Percentiles rank a stretch among this genome's conserved stretches.
phyloP scores from a whole-genome alignment of 371 early-diverging fungal species.

The Mucor ambiguus region DNA sequence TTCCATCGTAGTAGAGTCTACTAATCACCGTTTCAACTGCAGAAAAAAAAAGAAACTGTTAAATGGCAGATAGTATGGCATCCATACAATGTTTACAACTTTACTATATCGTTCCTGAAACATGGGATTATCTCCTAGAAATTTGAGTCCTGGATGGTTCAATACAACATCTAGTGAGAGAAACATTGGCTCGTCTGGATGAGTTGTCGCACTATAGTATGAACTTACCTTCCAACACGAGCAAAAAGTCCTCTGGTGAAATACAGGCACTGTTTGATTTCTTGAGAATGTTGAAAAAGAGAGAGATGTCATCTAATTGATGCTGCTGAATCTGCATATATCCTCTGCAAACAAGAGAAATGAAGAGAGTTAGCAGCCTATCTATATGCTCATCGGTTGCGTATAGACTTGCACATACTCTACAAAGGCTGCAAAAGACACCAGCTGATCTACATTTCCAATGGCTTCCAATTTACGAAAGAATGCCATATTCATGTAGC shows the following conservation, averaged over 20 bases:
- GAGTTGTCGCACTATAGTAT: not conserved
- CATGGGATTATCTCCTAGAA: slow-evolving; percentile 72
- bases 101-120: slow-evolving; percentile 85
- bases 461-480: slow-evolving; percentile 52
- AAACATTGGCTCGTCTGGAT: not conserved
- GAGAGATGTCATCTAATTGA: slow-evolving; percentile 44
- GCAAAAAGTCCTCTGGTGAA: slow-evolving; percentile 50
- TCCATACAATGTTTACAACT: not conserved
- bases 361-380: not conserved
- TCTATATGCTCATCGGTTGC: not conserved
- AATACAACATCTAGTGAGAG: slow-evolving; percentile 57
- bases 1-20: slow-evolving; percentile 78
- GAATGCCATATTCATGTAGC: slow-evolving; percentile 64
- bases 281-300: slow-evolving; percentile 45
- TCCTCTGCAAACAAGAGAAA: slow-evolving; percentile 26
- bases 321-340: slow-evolving; percentile 36
- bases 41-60: not conserved
- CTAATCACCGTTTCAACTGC: slow-evolving; percentile 77
- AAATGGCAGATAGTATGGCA: not conserved
- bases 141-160: slow-evolving; percentile 87
- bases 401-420: slow-evolving; percentile 9
- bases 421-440: slow-evolving; percentile 19
- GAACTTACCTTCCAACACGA: slow-evolving; percentile 47
- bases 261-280: slow-evolving; percentile 30
- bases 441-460: slow-evolving; percentile 2